These are phyloP conservation scores for Nitzschia putrida DNA, from an alignment of 108 stramenopile genomes.

Conservation along the genomic window DNA sequence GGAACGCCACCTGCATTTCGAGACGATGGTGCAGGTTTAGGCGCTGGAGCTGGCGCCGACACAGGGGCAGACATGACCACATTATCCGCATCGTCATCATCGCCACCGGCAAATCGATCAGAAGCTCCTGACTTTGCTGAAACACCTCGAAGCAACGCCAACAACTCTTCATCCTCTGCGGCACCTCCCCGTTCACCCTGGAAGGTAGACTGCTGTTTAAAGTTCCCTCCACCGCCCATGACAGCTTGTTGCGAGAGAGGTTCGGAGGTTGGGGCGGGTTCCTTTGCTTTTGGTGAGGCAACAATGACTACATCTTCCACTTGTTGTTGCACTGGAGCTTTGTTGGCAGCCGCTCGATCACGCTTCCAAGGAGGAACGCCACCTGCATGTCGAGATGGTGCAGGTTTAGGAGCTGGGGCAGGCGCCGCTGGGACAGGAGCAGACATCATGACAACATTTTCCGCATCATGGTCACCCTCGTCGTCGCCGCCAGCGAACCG, in stretches of 20 bases:
- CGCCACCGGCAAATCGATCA: constrained; percentile 47
- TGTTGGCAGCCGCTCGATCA: not conserved
- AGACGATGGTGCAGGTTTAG: not conserved
- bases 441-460: not conserved
- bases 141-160: constrained; percentile 67
- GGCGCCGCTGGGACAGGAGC: constrained; percentile 21
- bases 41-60: constrained; percentile 10
- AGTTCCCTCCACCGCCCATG: constrained; percentile 22
- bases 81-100: not conserved
- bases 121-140: constrained; percentile 51
- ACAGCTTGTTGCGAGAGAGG: not conserved
- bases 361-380: constrained; percentile 9
- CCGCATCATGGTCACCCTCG: not conserved
- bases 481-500: constrained; percentile 35
- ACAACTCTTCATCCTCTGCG: constrained; percentile 71
- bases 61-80: constrained; percentile 8
- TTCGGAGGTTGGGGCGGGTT: not conserved
- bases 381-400: not conserved
- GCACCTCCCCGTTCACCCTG: constrained; percentile 63
- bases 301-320: not conserved
- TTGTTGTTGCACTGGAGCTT: not conserved
- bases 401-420: constrained; percentile 5
- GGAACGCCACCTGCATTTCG: constrained; percentile 13
- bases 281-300: not conserved
- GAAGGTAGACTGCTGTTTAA: constrained; percentile 48